A percentile compares a stretch with the other conserved stretches of the same genome.
Evolutionary conservation across 257 asterid genomes (phyloP).

Genomic region (Ocimum tenuiflorum): DNA sequence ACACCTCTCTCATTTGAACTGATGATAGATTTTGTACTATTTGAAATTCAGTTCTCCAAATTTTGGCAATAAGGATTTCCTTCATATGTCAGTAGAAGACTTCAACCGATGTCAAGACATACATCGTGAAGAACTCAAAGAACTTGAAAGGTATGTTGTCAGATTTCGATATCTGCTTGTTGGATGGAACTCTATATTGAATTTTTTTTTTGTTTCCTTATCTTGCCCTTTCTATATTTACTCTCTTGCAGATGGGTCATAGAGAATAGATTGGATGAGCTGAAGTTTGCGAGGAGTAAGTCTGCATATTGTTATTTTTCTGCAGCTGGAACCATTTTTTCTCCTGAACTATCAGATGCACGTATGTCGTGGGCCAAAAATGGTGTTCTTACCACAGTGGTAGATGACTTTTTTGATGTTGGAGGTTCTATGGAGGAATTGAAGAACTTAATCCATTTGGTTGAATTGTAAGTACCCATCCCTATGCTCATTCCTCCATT

Average conservation of each 20-base stretch:
- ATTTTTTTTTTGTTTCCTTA: too few species aligned
- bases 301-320: slow-evolving; percentile 78
- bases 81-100: slow-evolving; percentile 55
- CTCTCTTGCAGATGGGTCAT: slow-evolving; percentile 52
- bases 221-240: too few species aligned
- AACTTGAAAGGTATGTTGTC: slow-evolving; percentile 50
- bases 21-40: too few species aligned
- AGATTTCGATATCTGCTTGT: too few species aligned
- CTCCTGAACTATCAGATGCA: slow-evolving; percentile 70
- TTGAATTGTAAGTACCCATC: slow-evolving; percentile 38
- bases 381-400: slow-evolving; percentile 55
- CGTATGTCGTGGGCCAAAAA: slow-evolving; percentile 91
- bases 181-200: too few species aligned
- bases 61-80: slow-evolving; percentile 55
- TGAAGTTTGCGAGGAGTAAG: slow-evolving; percentile 64
- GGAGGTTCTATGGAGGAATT: slow-evolving; percentile 73
- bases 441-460: slow-evolving; percentile 47
- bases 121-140: slow-evolving; percentile 58
- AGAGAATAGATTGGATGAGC: slow-evolving; percentile 63
- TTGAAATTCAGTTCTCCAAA: too few species aligned
- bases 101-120: slow-evolving; percentile 61
- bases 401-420: slow-evolving; percentile 78
- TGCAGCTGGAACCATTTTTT: slow-evolving; percentile 59
- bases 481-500: slow-evolving; percentile 1
- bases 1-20: too few species aligned